Percentiles rank a stretch among this genome's conserved stretches.
These are phyloP conservation scores for Panicum miliaceum DNA, from an alignment of 176 grass and related monocot species.

Conservation along the genomic window DNA sequence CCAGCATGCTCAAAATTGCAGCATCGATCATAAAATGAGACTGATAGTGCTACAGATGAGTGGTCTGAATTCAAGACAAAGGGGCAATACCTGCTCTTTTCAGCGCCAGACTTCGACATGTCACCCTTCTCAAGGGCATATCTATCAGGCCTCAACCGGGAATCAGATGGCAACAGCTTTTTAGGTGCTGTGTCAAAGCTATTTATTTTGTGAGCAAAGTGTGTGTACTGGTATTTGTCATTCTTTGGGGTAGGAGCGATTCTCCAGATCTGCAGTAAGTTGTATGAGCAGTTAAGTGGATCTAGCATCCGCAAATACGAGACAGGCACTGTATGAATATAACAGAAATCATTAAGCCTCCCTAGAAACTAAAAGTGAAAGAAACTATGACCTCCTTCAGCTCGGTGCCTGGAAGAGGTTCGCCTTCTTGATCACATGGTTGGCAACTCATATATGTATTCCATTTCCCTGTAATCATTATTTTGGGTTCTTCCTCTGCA, in stretches of 20 bases:
- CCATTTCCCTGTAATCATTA: conserved; percentile 95
- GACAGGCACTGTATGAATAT: neutral
- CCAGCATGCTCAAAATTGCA: neutral
- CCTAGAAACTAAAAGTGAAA: neutral
- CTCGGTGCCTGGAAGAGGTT: conserved; percentile 82
- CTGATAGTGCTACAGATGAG: neutral
- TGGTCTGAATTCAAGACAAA: neutral
- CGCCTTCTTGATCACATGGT: conserved; percentile 92
- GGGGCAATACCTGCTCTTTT: conserved; percentile 78
- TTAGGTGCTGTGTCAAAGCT: conserved; percentile 87
- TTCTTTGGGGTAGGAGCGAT: conserved; percentile 62
- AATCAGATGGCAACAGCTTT: conserved; percentile 87
- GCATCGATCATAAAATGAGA: neutral
- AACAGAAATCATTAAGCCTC: neutral
- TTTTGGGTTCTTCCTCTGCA: conserved; percentile 89
- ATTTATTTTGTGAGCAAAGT: conserved; percentile 94
- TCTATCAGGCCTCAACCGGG: conserved; percentile 88
- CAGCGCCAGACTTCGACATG: conserved; percentile 79
- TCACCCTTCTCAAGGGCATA: conserved; percentile 91
- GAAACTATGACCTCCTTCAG: conserved; percentile 64
- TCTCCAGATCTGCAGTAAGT: conserved; percentile 68
- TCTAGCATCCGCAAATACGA: neutral
- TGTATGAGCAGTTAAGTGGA: conserved; percentile 14
- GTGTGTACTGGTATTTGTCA: conserved; percentile 91
- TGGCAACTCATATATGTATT: conserved; percentile 84